Percentiles rank a stretch among this genome's conserved stretches.
These are phyloP conservation scores for Euphorbia pulcherrima DNA, from an alignment of 345 rosid species.

Conservation along the genomic window DNA sequence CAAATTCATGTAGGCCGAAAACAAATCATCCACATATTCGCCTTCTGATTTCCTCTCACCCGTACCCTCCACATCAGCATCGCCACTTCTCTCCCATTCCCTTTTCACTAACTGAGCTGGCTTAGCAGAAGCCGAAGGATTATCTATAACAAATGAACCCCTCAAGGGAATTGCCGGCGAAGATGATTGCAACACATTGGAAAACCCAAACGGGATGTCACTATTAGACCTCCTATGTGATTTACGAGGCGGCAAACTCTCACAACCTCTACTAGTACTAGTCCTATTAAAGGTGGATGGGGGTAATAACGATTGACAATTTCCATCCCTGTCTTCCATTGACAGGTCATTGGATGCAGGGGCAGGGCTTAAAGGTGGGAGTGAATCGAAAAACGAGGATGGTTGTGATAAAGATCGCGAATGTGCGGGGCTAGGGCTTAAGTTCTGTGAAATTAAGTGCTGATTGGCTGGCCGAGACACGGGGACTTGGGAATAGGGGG, in stretches of 20 bases:
- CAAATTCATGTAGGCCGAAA: slow-evolving; percentile 93
- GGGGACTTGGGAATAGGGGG: slow-evolving; percentile 86
- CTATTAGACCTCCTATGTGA: slow-evolving; percentile 84
- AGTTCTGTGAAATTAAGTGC: slow-evolving; percentile 47
- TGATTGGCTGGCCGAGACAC: slow-evolving; percentile 49
- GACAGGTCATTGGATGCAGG: slow-evolving; percentile 48
- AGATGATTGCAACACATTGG: slow-evolving; percentile 48
- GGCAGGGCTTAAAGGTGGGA: slow-evolving; percentile 78
- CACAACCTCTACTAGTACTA: slow-evolving; percentile 42
- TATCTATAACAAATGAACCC: slow-evolving; percentile 44
- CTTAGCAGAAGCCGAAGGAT: slow-evolving; percentile 38
- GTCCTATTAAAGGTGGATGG: slow-evolving; percentile 62
- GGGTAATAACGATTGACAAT: slow-evolving; percentile 52
- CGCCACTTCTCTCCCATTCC: slow-evolving; percentile 56
- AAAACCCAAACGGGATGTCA: slow-evolving; percentile 76
- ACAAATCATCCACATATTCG: slow-evolving; percentile 77
- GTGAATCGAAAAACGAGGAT: slow-evolving; percentile 62
- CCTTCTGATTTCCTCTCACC: slow-evolving; percentile 78
- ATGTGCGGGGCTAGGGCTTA: slow-evolving; percentile 48
- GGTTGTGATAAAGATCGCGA: slow-evolving; percentile 90
- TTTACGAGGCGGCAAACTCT: slow-evolving; percentile 73
- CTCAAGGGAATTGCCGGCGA: slow-evolving; percentile 54
- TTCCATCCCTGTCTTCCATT: slow-evolving; percentile 60
- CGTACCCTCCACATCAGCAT: slow-evolving; percentile 48
- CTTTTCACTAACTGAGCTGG: slow-evolving; percentile 45